Conservation (phyloP, 495 filamentous ascomycete genomes). For the Xylaria cubensis region DNA sequence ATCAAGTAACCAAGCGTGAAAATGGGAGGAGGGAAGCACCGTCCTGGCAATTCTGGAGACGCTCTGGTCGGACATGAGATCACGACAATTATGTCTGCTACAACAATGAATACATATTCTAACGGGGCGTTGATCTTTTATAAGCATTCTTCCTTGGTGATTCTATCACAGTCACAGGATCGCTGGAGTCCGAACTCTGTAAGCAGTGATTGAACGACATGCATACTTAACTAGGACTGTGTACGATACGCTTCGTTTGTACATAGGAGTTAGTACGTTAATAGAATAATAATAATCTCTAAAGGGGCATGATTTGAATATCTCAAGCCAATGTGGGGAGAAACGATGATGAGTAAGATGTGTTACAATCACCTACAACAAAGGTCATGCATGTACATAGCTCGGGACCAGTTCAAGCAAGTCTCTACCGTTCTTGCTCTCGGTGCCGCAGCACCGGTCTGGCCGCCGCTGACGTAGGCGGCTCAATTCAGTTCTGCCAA, state of each 20-base stretch:
- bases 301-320: neutral
- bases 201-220: conserved; percentile 10
- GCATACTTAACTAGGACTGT: neutral
- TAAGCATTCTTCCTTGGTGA: conserved; percentile 7
- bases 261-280: neutral
- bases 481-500: no score
- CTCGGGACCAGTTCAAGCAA: no score
- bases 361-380: no score
- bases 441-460: no score
- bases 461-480: no score
- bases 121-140: neutral
- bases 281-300: conserved; percentile 24
- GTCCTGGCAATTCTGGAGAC: conserved; percentile 57
- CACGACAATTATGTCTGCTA: conserved; percentile 15
- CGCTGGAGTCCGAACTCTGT: neutral
- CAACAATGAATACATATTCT: neutral
- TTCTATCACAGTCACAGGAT: neutral
- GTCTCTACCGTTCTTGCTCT: no score
- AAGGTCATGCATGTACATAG: no score
- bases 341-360: no score
- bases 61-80: conserved; percentile 31
- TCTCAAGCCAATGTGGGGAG: no score
- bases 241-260: neutral
- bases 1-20: conserved; percentile 49
- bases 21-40: conserved; percentile 29